Conservation (phyloP, 805 yeast species). For the Myxozyma neglecta region DNA sequence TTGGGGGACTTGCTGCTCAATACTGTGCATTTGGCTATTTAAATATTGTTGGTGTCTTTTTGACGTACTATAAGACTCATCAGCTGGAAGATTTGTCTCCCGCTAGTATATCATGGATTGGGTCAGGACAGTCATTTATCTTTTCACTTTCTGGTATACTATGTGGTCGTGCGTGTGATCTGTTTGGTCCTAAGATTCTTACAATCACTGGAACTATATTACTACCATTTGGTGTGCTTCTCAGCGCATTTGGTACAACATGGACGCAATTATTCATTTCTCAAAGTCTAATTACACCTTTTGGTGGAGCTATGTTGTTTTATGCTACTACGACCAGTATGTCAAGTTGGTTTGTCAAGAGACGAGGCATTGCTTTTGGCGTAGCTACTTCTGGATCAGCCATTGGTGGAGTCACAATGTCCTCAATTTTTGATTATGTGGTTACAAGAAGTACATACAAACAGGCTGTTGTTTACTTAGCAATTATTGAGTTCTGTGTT, state of each 20-base stretch:
- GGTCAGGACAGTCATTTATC: constrained; percentile 16
- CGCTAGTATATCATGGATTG: constrained; percentile 19
- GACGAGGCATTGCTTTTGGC: constrained; percentile 49
- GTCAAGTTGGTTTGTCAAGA: constrained; percentile 48
- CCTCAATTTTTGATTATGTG: constrained; percentile 46
- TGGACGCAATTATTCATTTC: constrained; percentile 1
- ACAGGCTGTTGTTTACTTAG: neutral
- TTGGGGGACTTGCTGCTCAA: constrained; percentile 59
- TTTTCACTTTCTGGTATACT: constrained; percentile 6
- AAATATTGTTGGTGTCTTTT: constrained; percentile 18
- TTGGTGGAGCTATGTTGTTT: constrained; percentile 8
- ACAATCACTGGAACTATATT: constrained; percentile 4
- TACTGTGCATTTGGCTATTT: constrained; percentile 58
- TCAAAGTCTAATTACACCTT: constrained; percentile 1
- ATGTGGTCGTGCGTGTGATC: constrained; percentile 17
- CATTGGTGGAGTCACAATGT: constrained; percentile 52
- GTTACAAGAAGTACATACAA: neutral
- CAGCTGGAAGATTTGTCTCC: constrained; percentile 12
- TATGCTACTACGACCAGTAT: constrained; percentile 8
- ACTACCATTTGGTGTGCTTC: constrained; percentile 1
- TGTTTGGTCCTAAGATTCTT: constrained; percentile 24
- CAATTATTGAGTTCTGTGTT: neutral
- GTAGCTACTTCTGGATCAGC: constrained; percentile 53
- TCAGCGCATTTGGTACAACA: neutral
- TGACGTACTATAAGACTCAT: constrained; percentile 22